Evolutionary conservation across 768 basidiomycete species (phyloP).

Genomic region (Lactarius indigo): DNA sequence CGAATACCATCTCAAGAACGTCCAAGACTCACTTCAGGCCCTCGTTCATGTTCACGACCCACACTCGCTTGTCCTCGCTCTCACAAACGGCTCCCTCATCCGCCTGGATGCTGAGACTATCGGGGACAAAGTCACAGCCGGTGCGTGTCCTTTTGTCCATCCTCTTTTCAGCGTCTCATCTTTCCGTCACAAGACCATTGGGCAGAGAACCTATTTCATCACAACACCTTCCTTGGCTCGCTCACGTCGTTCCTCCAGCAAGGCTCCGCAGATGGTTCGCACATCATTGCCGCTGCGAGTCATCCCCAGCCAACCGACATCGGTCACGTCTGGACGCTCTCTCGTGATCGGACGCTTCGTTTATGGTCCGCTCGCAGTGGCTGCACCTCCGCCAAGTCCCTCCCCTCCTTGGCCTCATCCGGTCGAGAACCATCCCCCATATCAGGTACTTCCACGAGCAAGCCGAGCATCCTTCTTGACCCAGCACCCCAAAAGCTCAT

Average conservation of each 20-base stretch:
- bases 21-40: constrained; percentile 38
- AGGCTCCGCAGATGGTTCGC: constrained; percentile 44
- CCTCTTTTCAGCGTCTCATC: not conserved
- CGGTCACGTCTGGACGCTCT: constrained; percentile 76
- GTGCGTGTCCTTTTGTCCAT: constrained; percentile 38
- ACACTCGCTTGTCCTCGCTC: constrained; percentile 59
- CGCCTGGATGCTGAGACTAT: constrained; percentile 64
- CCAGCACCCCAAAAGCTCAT: constrained; percentile 61
- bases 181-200: constrained; percentile 54
- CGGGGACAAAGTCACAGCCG: constrained; percentile 52
- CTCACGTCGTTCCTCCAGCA: constrained; percentile 60
- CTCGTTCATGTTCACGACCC: constrained; percentile 59
- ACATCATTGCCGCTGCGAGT: constrained; percentile 69
- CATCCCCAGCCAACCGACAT: constrained; percentile 75
- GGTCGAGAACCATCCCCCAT: constrained; percentile 34
- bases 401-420: constrained; percentile 38
- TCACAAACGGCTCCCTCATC: constrained; percentile 60
- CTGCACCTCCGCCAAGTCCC: constrained; percentile 60
- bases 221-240: constrained; percentile 62
- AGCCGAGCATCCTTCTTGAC: constrained; percentile 51
- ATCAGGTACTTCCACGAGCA: constrained; percentile 33
- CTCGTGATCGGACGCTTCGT: constrained; percentile 79
- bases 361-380: constrained; percentile 79
- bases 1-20: constrained; percentile 61
- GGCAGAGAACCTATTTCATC: constrained; percentile 62